A percentile compares a stretch with the other conserved stretches of the same genome.
These are phyloP conservation scores for Myxozyma udenii DNA, from an alignment of 805 yeast genomes.

Conservation along the genomic window DNA sequence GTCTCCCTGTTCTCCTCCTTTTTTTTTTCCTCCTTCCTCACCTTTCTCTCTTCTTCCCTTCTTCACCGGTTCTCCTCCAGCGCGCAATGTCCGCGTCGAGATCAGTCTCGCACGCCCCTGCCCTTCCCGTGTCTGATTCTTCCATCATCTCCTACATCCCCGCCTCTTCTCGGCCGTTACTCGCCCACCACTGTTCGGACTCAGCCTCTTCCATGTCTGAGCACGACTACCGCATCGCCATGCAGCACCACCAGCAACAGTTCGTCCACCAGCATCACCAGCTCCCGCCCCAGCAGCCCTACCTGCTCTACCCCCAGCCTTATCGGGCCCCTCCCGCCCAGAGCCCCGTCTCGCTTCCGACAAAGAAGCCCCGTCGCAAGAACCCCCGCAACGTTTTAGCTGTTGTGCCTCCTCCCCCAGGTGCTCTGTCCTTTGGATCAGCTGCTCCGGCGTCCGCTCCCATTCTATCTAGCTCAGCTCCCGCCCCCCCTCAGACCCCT, in stretches of 20 bases:
- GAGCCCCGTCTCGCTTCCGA: neutral
- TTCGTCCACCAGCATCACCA: neutral
- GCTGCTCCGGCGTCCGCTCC: neutral
- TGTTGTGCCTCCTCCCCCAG: constrained; percentile 14
- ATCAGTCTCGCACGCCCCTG: too few species aligned
- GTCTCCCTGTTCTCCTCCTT: neutral
- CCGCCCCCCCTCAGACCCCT: constrained; percentile 18
- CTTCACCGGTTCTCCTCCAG: too few species aligned
- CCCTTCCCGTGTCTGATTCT: neutral
- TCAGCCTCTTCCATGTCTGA: neutral
- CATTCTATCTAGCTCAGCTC: neutral
- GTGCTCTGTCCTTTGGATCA: constrained; percentile 1
- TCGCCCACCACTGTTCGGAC: neutral
- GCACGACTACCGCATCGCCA: too few species aligned
- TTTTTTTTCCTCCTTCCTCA: neutral
- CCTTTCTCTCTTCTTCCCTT: neutral
- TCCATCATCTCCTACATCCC: neutral
- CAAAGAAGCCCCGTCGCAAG: constrained; percentile 12
- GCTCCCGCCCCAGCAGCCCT: neutral
- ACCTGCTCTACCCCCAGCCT: neutral
- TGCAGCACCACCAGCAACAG: neutral
- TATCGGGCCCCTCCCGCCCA: neutral
- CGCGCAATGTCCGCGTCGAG: too few species aligned
- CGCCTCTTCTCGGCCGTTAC: neutral
- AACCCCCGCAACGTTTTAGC: constrained; percentile 2